Base-by-base conservation (phyloP, 495 filamentous ascomycete genomes). In the Terfezia boudieri region DNA sequence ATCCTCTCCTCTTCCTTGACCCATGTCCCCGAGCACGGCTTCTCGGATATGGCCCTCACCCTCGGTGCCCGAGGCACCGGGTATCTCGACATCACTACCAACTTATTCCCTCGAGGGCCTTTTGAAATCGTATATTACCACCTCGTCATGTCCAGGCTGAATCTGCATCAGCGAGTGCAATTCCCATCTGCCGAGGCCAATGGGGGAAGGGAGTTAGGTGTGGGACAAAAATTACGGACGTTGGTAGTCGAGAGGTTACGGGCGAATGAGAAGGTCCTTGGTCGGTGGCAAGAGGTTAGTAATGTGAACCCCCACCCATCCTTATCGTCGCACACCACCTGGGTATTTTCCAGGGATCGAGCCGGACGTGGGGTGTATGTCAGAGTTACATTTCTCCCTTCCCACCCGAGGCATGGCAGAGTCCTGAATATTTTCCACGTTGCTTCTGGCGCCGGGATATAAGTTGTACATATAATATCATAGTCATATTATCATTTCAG, bases 51-150 rank as follows among this genome's bases (percentile, higher is more conserved):
- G 9, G 70, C 87, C 3, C 74, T 98, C 9, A 74, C 76, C 46
- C 74, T 82, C 38, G 90, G 88, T 61, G 83, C 84, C 43, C 79
- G 80, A 60, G 84, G 89, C 60, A 77, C 76, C 32, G 84, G 86
- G 50, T 94, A 88, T 68, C 81, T 86, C 48, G 84, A 90, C 63
- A 82, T 86, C 59, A 85, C 82, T 16, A 75, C 81, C 38, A 89
- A 87, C 61, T 66, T 96, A 1, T 76, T 98, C 53, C 80, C 87
- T 26, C 71, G 77, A 32, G 85, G 80, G 12, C 76, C 77, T 53
- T 94, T 93, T 68, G 79, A 82, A 54, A 72, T 98, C 14, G 78
- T 95, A 52, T 75, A 76, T 6, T 96, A 83, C 63, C 84, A 90
- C 68, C 75, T 95, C 0, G 74, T 80, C 8, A 81, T 71, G 54